phyloP scores from a whole-genome alignment of 768 basidiomycete genomes.

The Lactarius deliciosus region DNA sequence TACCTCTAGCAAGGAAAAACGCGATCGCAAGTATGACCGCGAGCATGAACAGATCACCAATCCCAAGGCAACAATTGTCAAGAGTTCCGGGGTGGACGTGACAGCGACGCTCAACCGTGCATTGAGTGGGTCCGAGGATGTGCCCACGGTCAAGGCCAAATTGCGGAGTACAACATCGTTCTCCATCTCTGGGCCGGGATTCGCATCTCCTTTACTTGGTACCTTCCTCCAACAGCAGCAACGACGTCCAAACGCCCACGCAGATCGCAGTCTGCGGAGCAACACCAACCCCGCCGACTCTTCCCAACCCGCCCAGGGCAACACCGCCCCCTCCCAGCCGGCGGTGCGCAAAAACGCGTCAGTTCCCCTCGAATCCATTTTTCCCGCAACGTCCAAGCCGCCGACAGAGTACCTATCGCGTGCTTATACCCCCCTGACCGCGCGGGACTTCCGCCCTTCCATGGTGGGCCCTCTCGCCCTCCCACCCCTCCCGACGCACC shows the following conservation, averaged over 20 bases:
- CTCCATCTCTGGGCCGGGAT: constrained; percentile 36
- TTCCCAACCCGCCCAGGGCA: constrained; percentile 17
- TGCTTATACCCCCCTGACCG: constrained; percentile 68
- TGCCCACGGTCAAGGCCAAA: constrained; percentile 17
- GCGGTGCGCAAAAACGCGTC: constrained; percentile 38
- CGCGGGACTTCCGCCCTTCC: constrained; percentile 71
- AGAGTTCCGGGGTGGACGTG: constrained; percentile 43
- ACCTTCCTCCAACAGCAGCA: constrained; percentile 55
- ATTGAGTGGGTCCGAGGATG: constrained; percentile 23
- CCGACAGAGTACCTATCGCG: constrained; percentile 82
- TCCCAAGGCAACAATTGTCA: constrained; percentile 23
- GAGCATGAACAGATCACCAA: constrained; percentile 17
- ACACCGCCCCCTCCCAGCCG: constrained; percentile 31
- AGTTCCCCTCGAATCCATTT: constrained; percentile 80
- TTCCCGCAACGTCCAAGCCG: constrained; percentile 75
- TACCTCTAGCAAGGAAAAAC: constrained; percentile 51
- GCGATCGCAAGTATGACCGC: constrained; percentile 32
- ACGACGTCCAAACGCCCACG: constrained; percentile 40
- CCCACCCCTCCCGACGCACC: constrained; percentile 51
- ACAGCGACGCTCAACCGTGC: constrained; percentile 38
- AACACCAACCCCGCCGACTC: constrained; percentile 14
- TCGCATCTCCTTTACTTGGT: constrained; percentile 60
- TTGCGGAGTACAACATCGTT: constrained; percentile 47
- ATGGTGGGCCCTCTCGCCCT: constrained; percentile 61
- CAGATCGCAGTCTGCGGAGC: constrained; percentile 30